Evolutionary conservation across 2,329 filamentous ascomycete species (phyloP), one percentile per base, ranked within the genome.

Genomic region (Trichothecium sympodiale): DNA sequence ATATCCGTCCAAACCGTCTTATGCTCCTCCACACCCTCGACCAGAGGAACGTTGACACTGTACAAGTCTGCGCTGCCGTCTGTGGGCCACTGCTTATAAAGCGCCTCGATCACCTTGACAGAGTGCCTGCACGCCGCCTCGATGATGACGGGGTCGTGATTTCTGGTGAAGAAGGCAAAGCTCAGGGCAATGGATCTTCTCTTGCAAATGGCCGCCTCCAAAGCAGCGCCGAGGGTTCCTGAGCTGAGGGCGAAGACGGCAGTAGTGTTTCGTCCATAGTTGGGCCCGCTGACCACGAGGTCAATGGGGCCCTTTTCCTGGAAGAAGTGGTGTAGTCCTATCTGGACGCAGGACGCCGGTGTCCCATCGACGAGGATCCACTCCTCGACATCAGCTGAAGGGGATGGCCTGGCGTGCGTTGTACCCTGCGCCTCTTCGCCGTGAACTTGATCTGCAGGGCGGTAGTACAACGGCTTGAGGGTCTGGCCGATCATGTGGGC

Each of bases 401-500:
- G 69, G 17, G 78, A 66, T 3, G 66, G 64, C 12, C 58, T 56
- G 33, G 67, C 60, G 54, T 83, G 79, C 77, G 13, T 76, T 79
- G 37, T 28, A n/a, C 34, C 82, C 82, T 42, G 84, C 77, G 35
- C 51, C 35, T 59, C 55, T 18, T 58, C 59, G 35, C 57, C 57
- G 41, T 64, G 57, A 18, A 60, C 52, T 13, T 55, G 54, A 27
- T 54, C 41, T n/a, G 55, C 65, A 12, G 73, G 73, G 1, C 81
- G 81, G 64, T 87, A 94, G 65, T 94, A 94, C 18, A 75, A 70
- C 8, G 87, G 87, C 54, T 80, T 85, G 42, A 94, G 74, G 8
- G 83, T 83, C 56, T 89, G 81, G 38, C 88, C 88, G 49, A 96
- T 87, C 52, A 96, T 83, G 60, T 96, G 91, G 3, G 91, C 91